Evolutionary conservation across 768 basidiomycete species (phyloP), one percentile per base, ranked within the genome.

Genomic region (Panus rudis): DNA sequence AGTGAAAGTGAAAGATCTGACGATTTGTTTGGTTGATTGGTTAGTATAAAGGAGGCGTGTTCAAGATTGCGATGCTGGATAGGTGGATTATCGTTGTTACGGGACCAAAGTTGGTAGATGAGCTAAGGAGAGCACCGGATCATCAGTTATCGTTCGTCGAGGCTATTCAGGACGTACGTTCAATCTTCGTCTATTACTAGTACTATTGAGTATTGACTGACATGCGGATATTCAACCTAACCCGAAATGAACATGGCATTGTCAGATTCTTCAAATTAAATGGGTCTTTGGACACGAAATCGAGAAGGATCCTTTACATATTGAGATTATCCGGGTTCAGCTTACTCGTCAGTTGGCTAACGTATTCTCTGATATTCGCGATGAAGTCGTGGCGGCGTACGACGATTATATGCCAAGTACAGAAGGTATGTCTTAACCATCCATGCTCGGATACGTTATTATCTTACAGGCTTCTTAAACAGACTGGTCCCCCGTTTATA

Each of bases 401-500:
- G 37, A 37, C 28, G 56, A 56, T 14, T 33, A 51, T n/a, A 48
- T 58, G 14, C 48, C 56, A 13, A 19, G 16, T n/a, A 13, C 40
- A 5, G 39, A n/a, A n/a, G n/a, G n/a, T n/a, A n/a, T n/a, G n/a
- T n/a, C n/a, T n/a, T n/a, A n/a, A n/a, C n/a, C n/a, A n/a, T n/a
- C n/a, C n/a, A n/a, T n/a, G n/a, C n/a, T n/a, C n/a, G n/a, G n/a
- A n/a, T n/a, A n/a, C n/a, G n/a, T n/a, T n/a, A n/a, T n/a, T n/a
- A n/a, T n/a, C n/a, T n/a, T n/a, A n/a, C n/a, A n/a, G n/a, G n/a
- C n/a, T 25, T 25, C 26, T 39, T 24, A n/a, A 11, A 17, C 31
- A 70, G 72, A 63, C 24, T 73, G 71, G 70, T 56, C 50, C 16
- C 49, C 34, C 4, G 54, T 49, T 3, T 48, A 54, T 2, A 52